Percentiles rank a stretch among this genome's conserved stretches.
phyloP scores from a whole-genome alignment of 179 eudicot genomes.

The Silene noctiflora region DNA sequence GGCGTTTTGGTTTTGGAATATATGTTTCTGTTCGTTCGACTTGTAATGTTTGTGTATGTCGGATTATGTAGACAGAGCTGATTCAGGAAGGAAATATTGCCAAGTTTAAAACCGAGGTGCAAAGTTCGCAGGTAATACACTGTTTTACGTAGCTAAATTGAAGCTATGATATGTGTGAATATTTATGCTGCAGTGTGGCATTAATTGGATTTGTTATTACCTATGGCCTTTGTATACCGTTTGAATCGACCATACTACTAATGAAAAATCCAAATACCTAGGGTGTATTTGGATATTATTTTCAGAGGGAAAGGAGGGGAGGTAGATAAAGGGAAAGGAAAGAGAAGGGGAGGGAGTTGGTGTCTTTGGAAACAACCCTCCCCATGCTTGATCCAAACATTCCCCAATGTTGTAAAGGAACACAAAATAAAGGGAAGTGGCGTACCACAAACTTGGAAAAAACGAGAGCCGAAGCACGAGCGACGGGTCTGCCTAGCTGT shows the following conservation, averaged over 20 bases:
- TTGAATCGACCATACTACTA: neutral
- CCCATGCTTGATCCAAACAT: too few species aligned
- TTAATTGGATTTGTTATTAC: neutral
- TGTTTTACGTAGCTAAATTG: neutral
- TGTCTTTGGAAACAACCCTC: too few species aligned
- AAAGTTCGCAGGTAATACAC: conserved; percentile 66
- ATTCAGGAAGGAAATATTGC: conserved; percentile 53
- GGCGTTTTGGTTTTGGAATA: neutral
- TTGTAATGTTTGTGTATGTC: neutral
- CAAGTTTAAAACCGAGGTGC: conserved; percentile 61
- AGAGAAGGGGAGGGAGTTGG: too few species aligned
- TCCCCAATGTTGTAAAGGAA: too few species aligned
- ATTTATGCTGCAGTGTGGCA: neutral
- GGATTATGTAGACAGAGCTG: conserved; percentile 41
- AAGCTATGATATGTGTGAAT: neutral
- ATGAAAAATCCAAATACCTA: too few species aligned
- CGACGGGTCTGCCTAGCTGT: too few species aligned
- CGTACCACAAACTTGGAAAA: too few species aligned
- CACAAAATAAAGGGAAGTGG: too few species aligned
- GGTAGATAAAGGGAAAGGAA: too few species aligned
- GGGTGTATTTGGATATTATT: too few species aligned
- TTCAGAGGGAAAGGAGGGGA: too few species aligned
- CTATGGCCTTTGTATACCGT: neutral
- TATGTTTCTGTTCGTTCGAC: neutral
- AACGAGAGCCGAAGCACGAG: too few species aligned